A percentile compares a stretch with the other conserved stretches of the same genome.
These are phyloP conservation scores for Garcia nutans DNA, from an alignment of 345 rosid species.

Conservation along the genomic window DNA sequence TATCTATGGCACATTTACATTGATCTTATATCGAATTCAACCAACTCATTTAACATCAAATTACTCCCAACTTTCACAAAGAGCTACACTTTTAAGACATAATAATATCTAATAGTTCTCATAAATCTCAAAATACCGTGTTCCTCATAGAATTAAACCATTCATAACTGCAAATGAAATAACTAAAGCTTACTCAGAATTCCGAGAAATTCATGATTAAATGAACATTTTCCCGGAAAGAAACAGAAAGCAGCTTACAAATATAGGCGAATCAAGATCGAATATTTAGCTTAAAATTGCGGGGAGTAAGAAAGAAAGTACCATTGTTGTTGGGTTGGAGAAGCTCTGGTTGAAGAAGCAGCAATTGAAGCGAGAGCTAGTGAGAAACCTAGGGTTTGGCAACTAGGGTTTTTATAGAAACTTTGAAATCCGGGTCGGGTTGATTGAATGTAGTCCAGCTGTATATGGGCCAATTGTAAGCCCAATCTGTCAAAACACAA, in stretches of 20 bases:
- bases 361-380: not conserved
- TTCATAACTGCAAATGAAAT: not conserved
- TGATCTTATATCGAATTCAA: too few species aligned
- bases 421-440: not conserved
- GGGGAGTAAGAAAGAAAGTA: not conserved
- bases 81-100: too few species aligned
- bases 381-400: slow-evolving; percentile 1
- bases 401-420: not conserved
- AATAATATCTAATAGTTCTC: not conserved
- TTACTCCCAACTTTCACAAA: too few species aligned
- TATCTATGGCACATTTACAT: too few species aligned
- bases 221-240: not conserved
- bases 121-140: not conserved
- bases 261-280: not conserved
- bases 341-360: not conserved
- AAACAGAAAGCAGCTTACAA: not conserved
- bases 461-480: too few species aligned
- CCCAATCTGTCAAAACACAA: too few species aligned
- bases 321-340: slow-evolving; percentile 7
- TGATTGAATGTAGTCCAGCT: not conserved
- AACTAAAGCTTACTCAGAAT: not conserved
- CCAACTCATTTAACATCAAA: too few species aligned
- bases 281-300: not conserved
- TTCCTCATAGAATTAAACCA: too few species aligned
- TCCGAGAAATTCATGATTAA: not conserved